A percentile compares a stretch with the other conserved stretches of the same genome.
Evolutionary conservation across 1,284 basidiomycete species (phyloP).

Genomic region (Tylopilus sp.): DNA sequence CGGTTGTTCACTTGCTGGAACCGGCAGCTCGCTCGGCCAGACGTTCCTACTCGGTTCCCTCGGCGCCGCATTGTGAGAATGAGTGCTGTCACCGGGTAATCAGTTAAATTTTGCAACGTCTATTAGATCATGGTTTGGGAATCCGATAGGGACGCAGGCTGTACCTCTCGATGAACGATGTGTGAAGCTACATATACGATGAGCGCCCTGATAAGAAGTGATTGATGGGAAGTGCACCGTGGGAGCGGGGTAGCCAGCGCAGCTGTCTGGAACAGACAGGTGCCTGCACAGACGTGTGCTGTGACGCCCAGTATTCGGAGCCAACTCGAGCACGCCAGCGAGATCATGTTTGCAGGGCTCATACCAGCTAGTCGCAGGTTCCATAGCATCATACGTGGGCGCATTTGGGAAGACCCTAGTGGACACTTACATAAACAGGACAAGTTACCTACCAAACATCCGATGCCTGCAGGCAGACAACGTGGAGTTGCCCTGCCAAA

Average conservation of each 20-base stretch:
- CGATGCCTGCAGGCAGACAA: conserved; percentile 66
- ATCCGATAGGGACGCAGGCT: conserved; percentile 32
- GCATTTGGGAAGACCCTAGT: conserved; percentile 6
- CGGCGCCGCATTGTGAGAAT: conserved; percentile 14
- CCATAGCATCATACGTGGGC: background rate
- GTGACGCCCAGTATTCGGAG: background rate
- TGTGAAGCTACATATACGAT: conserved; percentile 36
- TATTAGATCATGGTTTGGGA: conserved; percentile 27
- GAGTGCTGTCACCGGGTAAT: conserved; percentile 26
- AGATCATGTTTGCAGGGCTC: background rate
- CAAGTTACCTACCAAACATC: conserved; percentile 26
- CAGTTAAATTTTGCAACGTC: conserved; percentile 10
- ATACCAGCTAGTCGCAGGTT: background rate
- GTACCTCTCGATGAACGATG: conserved; percentile 28
- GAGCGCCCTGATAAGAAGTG: conserved; percentile 40
- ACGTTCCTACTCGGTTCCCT: conserved; percentile 22
- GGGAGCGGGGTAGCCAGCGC: conserved; percentile 21
- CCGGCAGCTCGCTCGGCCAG: conserved; percentile 1
- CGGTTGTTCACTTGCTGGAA: background rate
- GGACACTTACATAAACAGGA: conserved; percentile 33
- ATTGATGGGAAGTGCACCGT: conserved; percentile 40
- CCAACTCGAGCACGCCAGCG: background rate
- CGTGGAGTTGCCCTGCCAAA: conserved; percentile 43
- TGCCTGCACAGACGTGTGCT: conserved; percentile 1
- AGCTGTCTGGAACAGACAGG: conserved; percentile 9